Conservation (phyloP, 192 early-diverging fungal genomes). For the Coemansia sp. region DNA sequence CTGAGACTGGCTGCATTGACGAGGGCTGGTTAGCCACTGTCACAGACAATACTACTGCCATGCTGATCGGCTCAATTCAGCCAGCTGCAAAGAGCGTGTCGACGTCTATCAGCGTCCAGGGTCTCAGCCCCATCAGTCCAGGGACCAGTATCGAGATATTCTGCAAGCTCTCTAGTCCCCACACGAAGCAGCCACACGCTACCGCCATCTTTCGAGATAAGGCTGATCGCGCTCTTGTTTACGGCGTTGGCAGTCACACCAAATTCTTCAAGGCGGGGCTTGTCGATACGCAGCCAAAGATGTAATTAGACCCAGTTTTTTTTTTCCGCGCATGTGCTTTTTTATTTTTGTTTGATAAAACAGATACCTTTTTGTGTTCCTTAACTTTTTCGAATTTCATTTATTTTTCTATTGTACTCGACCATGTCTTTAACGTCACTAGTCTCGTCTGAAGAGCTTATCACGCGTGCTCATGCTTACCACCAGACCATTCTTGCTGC, state of each 20-base stretch:
- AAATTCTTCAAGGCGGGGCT: conserved; percentile 39
- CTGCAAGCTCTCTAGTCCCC: conserved; percentile 18
- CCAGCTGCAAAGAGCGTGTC: conserved; percentile 28
- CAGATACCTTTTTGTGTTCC: background rate
- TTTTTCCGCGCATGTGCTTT: conserved; percentile 2
- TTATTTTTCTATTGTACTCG: background rate
- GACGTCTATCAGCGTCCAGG: conserved; percentile 29
- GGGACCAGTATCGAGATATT: conserved; percentile 30
- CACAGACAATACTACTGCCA: conserved; percentile 42
- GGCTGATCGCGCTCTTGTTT: conserved; percentile 12
- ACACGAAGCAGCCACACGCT: conserved; percentile 34
- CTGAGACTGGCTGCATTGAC: conserved; percentile 25
- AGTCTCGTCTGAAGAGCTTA: conserved; percentile 25
- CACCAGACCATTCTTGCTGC: conserved; percentile 35
- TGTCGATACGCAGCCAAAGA: conserved; percentile 33
- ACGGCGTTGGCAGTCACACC: conserved; percentile 32
- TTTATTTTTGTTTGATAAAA: background rate
- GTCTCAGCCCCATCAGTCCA: conserved; percentile 19
- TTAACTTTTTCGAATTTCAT: background rate
- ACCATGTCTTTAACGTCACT: conserved; percentile 11
- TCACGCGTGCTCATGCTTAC: conserved; percentile 24
- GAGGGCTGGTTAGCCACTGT: conserved; percentile 41
- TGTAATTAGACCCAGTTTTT: too few relatives aligned
- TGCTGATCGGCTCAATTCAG: conserved; percentile 22
- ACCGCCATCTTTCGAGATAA: conserved; percentile 33